Base-by-base conservation (phyloP, 345 rosid species). In the Crucihimalaya himalaica region DNA sequence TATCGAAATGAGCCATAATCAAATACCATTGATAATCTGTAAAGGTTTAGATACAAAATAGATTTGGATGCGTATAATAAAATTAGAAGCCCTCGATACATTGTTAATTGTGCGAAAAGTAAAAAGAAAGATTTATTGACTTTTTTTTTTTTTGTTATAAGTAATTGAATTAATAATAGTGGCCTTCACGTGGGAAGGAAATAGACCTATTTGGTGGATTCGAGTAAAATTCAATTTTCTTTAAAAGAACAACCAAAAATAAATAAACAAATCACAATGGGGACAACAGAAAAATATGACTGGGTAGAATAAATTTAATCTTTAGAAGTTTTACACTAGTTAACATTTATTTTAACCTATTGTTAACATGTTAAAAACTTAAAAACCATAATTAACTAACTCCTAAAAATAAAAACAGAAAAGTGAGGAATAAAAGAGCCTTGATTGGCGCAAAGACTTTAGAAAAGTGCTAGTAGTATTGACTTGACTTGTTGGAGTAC, bases 381-480 rank as follows among this genome's bases (percentile, higher is more conserved):
- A 43, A 39, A 7, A 34, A 8, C 15, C 35, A 46, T 29, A 34
- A 62, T 61, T 27, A 37, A 28, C 45, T 27, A 37, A 28, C 45
- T 32, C 70, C 5, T 21, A 34, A 16, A 27, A 63, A 31, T 14
- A 39, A 6, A 15, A 40, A 29, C 2, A 18, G 3, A 21, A 29
- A 71, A 43, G 20, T 37, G 67, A 37, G 43, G 34, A 57, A 66
- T 28, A 27, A 27, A 8, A 45, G 59, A 57, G 72, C 78, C 72
- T 66, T 58, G 66, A 74, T 74, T 74, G 2, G 4, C 72, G 78
- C 61, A 66, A 56, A 65, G 35, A 66, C 21, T 55, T 70, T 39
- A 45, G 57, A 25, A 39, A 31, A 31, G 57, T 40, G 45, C 11
- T 54, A 19, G 40, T 35, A 35, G 37, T 35, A 37, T 72, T 72